A percentile compares a stretch with the other conserved stretches of the same genome.
phyloP scores from a whole-genome alignment of 192 early-diverging fungal species.

The Umbelopsis sp. region DNA sequence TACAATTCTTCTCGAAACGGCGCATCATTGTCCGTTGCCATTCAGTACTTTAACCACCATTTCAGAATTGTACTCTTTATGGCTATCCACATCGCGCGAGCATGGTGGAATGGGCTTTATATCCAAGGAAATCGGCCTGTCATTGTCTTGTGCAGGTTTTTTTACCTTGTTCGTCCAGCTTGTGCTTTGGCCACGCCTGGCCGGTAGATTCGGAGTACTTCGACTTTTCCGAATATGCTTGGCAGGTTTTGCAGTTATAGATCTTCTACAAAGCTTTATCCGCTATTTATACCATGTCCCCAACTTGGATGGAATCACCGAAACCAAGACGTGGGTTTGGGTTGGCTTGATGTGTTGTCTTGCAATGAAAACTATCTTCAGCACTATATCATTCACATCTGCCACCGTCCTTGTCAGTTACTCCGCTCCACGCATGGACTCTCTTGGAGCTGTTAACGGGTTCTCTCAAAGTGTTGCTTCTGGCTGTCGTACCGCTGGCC shows the following conservation, averaged over 20 bases:
- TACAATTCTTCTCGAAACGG: neutral
- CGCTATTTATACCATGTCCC: slow-evolving; percentile 26
- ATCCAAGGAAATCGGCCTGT: slow-evolving; percentile 52
- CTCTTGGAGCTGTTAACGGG: slow-evolving; percentile 60
- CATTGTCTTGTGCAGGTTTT: slow-evolving; percentile 44
- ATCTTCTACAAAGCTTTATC: slow-evolving; percentile 21
- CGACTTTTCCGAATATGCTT: slow-evolving; percentile 45
- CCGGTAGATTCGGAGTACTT: slow-evolving; percentile 46
- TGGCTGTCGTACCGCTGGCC: slow-evolving; percentile 48
- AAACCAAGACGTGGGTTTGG: slow-evolving; percentile 32
- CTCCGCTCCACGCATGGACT: slow-evolving; percentile 38
- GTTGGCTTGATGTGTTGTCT: slow-evolving; percentile 23
- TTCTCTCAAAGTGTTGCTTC: slow-evolving; percentile 47
- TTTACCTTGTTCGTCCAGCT: slow-evolving; percentile 54
- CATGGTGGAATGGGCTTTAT: slow-evolving; percentile 58
- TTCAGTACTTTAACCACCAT: neutral
- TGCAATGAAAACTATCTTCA: slow-evolving; percentile 24
- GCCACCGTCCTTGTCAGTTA: slow-evolving; percentile 54
- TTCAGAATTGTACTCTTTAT: slow-evolving; percentile 32
- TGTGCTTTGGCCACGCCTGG: slow-evolving; percentile 45
- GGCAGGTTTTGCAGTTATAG: slow-evolving; percentile 1
- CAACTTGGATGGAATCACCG: slow-evolving; percentile 8
- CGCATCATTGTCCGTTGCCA: neutral
- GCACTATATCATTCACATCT: slow-evolving; percentile 42
- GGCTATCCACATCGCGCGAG: slow-evolving; percentile 24